Evolutionary conservation across 2,329 filamentous ascomycete species (phyloP).

Genomic region (Trichothecium roseum): DNA sequence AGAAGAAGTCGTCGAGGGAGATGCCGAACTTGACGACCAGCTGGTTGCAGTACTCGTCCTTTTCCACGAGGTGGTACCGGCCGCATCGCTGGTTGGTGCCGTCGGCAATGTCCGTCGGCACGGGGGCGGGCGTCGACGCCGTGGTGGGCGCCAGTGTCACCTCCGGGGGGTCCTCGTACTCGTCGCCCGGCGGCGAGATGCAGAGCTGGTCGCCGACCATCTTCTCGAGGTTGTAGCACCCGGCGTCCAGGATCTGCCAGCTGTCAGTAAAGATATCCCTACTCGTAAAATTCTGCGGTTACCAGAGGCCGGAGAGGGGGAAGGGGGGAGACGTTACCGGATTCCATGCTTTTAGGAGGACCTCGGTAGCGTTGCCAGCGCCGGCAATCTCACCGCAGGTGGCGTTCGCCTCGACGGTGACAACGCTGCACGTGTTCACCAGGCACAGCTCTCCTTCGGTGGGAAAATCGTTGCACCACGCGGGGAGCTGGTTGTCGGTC

Average conservation of each 20-base stretch:
- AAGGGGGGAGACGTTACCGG: background rate
- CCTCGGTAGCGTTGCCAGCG: background rate
- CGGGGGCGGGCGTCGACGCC: slow-evolving; percentile 3
- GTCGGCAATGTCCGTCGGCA: slow-evolving; percentile 8
- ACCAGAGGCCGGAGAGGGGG: too few species aligned
- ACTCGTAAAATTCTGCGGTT: too few species aligned
- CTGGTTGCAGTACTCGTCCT: slow-evolving; percentile 23
- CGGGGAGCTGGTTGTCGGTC: slow-evolving; percentile 5
- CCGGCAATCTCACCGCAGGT: slow-evolving; percentile 2
- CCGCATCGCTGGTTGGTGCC: slow-evolving; percentile 4
- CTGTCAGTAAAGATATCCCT: background rate
- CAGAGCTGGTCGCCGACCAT: slow-evolving; percentile 5
- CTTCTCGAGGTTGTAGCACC: slow-evolving; percentile 2
- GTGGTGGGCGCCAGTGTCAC: background rate
- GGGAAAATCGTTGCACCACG: slow-evolving; percentile 2
- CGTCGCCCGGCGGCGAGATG: slow-evolving; percentile 3
- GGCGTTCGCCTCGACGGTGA: slow-evolving; percentile 2
- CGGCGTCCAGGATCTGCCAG: background rate
- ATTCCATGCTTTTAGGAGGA: slow-evolving; percentile 1
- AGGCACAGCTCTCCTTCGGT: slow-evolving; percentile 1
- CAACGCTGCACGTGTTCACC: slow-evolving; percentile 3
- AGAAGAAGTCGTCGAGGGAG: slow-evolving; percentile 18
- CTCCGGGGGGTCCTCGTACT: slow-evolving; percentile 1
- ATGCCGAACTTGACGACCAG: slow-evolving; percentile 18
- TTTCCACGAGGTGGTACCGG: slow-evolving; percentile 15